Evolutionary conservation across 2,329 filamentous ascomycete species (phyloP), one percentile per base, ranked within the genome.

Genomic region (Calonectria hongkongensis): DNA sequence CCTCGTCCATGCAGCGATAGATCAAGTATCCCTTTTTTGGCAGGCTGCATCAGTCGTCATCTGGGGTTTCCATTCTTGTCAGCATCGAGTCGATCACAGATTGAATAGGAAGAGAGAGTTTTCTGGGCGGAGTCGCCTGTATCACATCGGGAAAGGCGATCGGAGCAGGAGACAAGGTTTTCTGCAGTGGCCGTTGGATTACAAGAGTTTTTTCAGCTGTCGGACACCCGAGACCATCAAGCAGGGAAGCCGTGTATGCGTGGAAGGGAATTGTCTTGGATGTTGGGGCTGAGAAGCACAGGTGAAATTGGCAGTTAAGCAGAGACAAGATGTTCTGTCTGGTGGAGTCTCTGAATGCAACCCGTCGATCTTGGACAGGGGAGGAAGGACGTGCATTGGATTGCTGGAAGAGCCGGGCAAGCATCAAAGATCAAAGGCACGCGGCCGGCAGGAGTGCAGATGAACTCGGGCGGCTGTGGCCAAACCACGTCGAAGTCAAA

Each of bases 311-410:
- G 30, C 21, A 33, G 45, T 27, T 36, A 30, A 58, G 39, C 54
- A 47, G 65, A 41, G 66, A 58, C 39, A 62, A 36, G 43, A 58
- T 21, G 54, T 36, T 10, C 7, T 15, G 36, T 58, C 54, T 18
- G n/a, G 41, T 67, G 54, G 71, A 41, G 30, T 68, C 43, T 28
- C 63, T 66, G 51, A 62, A 67, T 65, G 41, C 16, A 13, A 60
- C 27, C 45, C 67, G 41, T 66, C 50, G 43, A 60, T 73, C 51
- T 27, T 50, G 51, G 66, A 47, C 58, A 45, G 58, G 58, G 58
- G 58, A 45, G 1, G 39, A 62, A 45, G 21, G 58, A 62, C 58
- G 39, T 62, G 58, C 27, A 62, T 43, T 45, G 36, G 27, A 25
- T 25, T 62, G 3, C 9, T n/a, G 13, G 25, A 27, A 43, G 30